Conservation (phyloP, 2,329 filamentous ascomycete genomes). For the Atkinsonella hypoxylon region DNA sequence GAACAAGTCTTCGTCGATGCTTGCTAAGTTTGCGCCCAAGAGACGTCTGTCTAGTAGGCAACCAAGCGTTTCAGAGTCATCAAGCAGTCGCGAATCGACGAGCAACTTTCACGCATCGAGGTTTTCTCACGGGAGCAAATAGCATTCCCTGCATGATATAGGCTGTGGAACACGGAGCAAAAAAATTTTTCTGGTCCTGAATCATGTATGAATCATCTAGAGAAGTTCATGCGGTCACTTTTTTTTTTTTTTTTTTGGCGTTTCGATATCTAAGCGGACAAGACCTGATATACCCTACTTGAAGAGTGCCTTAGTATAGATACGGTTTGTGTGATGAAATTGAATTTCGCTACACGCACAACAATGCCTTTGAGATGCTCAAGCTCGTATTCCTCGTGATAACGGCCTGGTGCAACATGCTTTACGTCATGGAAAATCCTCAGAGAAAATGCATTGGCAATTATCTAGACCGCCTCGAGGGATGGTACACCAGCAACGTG, state of each 20-base stretch:
- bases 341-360: too few relatives aligned
- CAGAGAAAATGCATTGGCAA: too few relatives aligned
- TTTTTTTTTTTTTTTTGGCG: neutral
- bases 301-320: neutral
- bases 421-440: neutral
- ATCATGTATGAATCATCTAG: neutral
- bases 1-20: slow-evolving; percentile 20
- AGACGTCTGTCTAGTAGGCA: slow-evolving; percentile 19
- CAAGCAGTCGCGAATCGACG: slow-evolving; percentile 18
- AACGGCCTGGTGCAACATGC: neutral
- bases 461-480: neutral
- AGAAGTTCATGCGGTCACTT: neutral
- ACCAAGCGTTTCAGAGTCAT: slow-evolving; percentile 21
- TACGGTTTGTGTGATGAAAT: neutral
- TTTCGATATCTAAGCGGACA: neutral
- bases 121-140: neutral
- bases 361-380: neutral
- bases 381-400: neutral
- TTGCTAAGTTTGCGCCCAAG: slow-evolving; percentile 22
- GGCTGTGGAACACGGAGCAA: too few relatives aligned
- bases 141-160: neutral
- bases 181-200: too few relatives aligned
- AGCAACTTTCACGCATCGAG: neutral
- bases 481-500: neutral
- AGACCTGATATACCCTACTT: neutral